Base-by-base conservation (phyloP, 2,329 filamentous ascomycete species). In the Chalara sp. region DNA sequence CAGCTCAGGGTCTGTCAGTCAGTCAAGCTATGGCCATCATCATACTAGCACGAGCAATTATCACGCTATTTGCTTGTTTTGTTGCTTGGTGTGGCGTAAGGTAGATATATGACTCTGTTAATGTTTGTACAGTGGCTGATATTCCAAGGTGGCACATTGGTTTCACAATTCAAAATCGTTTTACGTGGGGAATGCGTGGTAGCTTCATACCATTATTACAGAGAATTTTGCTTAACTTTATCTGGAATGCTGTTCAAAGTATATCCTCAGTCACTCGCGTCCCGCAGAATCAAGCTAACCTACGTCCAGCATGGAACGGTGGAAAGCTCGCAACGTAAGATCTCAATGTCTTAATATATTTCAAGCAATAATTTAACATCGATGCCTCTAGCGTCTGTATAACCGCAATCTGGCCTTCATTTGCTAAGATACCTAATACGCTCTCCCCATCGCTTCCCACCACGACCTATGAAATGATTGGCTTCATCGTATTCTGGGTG, bases 21-120 rank as follows among this genome's bases (percentile, higher is more conserved):
- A 72, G 70, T 70, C 69, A 72, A 53, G 63, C 68, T 4, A 61
- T 71, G 42, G 61, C 70, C 39, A 64, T 66, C 40, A 66, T 66
- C 48, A 63, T 73, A 55, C 55, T 72, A 32, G 70, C 67, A 10
- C 8, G 73, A 55, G 53, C 66, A 47, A 62, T 70, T 49, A 63
- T 64, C 45, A 63, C 65, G 12, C 42, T 61, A 30, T 61, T 71
- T 32, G 65, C 67, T 8, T 64, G 68, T 41, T 53, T 63, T 37
- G 68, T 66, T 40, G 70, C 68, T 43, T 63, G 61, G 30, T 65
- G 68, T 11, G 70, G 69, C n/a, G 70, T 21, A 21, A 21, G 21
- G 21, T 21, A 21, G 21, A 21, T 21, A 21, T 21, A 21, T 21
- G 21, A 21, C 21, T 21, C 3, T 21, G 21, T 21, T 21, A 21